Percentiles rank a stretch among this genome's conserved stretches.
Evolutionary conservation across 2,329 filamentous ascomycete species (phyloP).

Genomic region (Thelonectria rubi): DNA sequence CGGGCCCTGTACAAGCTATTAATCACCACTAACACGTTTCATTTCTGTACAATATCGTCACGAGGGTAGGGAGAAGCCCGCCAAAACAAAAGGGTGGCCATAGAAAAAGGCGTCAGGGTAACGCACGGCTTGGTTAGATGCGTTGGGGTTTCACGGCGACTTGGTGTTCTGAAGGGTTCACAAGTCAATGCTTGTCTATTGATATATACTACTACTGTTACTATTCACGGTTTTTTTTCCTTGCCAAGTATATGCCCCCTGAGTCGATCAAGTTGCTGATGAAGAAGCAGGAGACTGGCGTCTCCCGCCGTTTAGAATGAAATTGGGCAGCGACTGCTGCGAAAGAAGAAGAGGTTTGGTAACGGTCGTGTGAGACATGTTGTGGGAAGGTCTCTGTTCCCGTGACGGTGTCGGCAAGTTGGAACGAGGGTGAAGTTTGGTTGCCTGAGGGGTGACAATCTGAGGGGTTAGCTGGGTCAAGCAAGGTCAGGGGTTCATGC

Average conservation of each 20-base stretch:
- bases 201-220: conserved; percentile 33
- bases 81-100: conserved; percentile 16
- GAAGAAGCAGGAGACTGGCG: conserved; percentile 32
- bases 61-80: conserved; percentile 5
- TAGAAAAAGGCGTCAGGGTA: conserved; percentile 22
- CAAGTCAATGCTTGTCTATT: conserved; percentile 21
- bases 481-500: not conserved
- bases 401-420: conserved; percentile 11
- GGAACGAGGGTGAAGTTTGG: not conserved
- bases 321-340: conserved; percentile 20
- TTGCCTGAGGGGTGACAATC: conserved; percentile 4
- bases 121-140: conserved; percentile 21
- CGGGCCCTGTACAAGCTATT: conserved; percentile 21
- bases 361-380: conserved; percentile 14
- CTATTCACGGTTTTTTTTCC: conserved; percentile 25
- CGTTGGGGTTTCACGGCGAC: conserved; percentile 13
- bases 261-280: conserved; percentile 26
- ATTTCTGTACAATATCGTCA: conserved; percentile 21
- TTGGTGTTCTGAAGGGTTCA: conserved; percentile 3
- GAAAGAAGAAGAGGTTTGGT: conserved; percentile 21
- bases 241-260: conserved; percentile 25
- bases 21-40: conserved; percentile 15
- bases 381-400: conserved; percentile 6
- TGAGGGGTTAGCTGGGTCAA: not conserved
- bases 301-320: conserved; percentile 34